Evolutionary conservation across 768 basidiomycete genomes (phyloP).

Genomic region (Suillus bovinus): DNA sequence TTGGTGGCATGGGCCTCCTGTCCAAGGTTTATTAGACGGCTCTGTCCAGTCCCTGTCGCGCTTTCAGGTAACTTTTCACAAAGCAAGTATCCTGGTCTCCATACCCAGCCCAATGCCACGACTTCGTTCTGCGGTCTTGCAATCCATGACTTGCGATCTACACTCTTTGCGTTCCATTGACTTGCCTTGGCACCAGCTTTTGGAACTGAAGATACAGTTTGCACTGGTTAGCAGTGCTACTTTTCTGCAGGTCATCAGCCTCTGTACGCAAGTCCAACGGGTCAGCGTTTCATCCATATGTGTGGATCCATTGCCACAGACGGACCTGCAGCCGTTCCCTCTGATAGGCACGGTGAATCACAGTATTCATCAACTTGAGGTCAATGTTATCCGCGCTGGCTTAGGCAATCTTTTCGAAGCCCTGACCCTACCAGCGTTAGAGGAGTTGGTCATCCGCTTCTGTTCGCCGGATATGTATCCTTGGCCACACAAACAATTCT

Average conservation of each 20-base stretch:
- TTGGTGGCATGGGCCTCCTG: slow-evolving; percentile 33
- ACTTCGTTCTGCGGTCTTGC: slow-evolving; percentile 24
- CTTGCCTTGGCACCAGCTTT: slow-evolving; percentile 28
- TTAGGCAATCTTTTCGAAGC: slow-evolving; percentile 21
- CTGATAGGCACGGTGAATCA: slow-evolving; percentile 21
- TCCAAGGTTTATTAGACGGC: slow-evolving; percentile 20
- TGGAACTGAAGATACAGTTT: slow-evolving; percentile 31
- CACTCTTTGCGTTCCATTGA: slow-evolving; percentile 24
- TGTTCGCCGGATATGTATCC: slow-evolving; percentile 29
- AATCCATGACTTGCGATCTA: slow-evolving; percentile 21
- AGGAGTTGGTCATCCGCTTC: slow-evolving; percentile 34
- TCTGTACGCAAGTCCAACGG: slow-evolving; percentile 22
- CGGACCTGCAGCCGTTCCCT: slow-evolving; percentile 9
- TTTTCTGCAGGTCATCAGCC: slow-evolving; percentile 24
- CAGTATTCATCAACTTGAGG: slow-evolving; percentile 25
- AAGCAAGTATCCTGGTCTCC: slow-evolving; percentile 15
- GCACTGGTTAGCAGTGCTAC: slow-evolving; percentile 22
- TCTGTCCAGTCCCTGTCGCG: slow-evolving; percentile 15
- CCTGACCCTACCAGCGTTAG: slow-evolving; percentile 27
- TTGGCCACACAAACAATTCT: slow-evolving; percentile 30
- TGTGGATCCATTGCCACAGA: slow-evolving; percentile 20
- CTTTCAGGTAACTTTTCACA: slow-evolving; percentile 23
- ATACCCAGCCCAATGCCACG: slow-evolving; percentile 18
- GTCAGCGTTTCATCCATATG: slow-evolving; percentile 25
- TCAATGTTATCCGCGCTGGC: slow-evolving; percentile 30